These are phyloP conservation scores for Goffeauzyma gilvescens DNA, from an alignment of 768 basidiomycete genomes.

Conservation along the genomic window DNA sequence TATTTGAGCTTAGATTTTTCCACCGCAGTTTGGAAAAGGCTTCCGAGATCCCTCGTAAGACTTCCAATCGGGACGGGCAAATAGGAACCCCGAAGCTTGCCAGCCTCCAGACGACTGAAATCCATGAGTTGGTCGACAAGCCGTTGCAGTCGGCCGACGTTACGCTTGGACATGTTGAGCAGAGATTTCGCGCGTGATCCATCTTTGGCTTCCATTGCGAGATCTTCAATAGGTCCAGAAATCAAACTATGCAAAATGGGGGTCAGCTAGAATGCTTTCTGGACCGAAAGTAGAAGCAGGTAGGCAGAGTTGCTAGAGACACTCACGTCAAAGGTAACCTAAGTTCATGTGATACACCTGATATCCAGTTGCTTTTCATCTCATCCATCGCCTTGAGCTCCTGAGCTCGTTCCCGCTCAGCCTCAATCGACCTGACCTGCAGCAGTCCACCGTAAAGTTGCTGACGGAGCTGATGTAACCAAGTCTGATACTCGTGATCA, in stretches of 20 bases:
- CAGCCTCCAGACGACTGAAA: slow-evolving; percentile 33
- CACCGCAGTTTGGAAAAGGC: slow-evolving; percentile 20
- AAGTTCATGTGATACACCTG: slow-evolving; percentile 7
- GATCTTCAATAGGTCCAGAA: slow-evolving; percentile 24
- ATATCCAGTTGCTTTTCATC: slow-evolving; percentile 14
- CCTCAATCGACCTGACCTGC: slow-evolving; percentile 23
- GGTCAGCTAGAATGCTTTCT: too few relatives aligned
- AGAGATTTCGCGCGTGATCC: slow-evolving; percentile 46
- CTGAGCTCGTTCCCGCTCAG: slow-evolving; percentile 19
- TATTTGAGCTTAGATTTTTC: slow-evolving; percentile 6
- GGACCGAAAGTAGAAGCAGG: too few relatives aligned
- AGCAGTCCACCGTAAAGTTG: slow-evolving; percentile 26
- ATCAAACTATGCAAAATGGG: slow-evolving; percentile 13
- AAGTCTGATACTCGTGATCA: slow-evolving; percentile 26
- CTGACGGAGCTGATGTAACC: slow-evolving; percentile 15
- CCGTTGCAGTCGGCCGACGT: slow-evolving; percentile 30
- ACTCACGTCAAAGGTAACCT: slow-evolving; percentile 4
- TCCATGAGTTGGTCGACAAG: slow-evolving; percentile 35
- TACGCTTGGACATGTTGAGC: slow-evolving; percentile 78
- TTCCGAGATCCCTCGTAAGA: slow-evolving; percentile 5
- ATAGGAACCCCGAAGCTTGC: slow-evolving; percentile 17
- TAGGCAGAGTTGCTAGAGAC: too few relatives aligned
- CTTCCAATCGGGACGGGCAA: slow-evolving; percentile 8
- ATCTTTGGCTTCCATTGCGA: slow-evolving; percentile 28
- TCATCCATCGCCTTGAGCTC: slow-evolving; percentile 23